Conservation (phyloP, 2,329 filamentous ascomycete genomes). For the Apiospora arundinis region DNA sequence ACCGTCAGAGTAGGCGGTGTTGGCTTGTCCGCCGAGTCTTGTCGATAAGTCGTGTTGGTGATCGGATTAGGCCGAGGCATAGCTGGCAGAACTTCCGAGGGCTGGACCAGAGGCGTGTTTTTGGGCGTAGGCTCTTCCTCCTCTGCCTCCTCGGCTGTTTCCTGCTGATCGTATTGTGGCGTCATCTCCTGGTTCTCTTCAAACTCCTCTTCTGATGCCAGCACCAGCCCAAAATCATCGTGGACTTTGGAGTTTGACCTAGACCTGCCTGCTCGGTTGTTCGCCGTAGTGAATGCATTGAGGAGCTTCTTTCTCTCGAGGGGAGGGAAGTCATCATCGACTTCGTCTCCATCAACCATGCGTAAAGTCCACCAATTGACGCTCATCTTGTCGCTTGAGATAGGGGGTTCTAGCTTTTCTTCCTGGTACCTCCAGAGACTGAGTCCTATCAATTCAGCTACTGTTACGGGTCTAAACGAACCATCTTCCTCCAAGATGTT, state of each 20-base stretch:
- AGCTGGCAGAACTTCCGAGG: constrained; percentile 37
- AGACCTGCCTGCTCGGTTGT: constrained; percentile 68
- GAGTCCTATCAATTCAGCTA: constrained; percentile 82
- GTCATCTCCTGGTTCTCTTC: constrained; percentile 72
- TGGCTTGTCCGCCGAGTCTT: constrained; percentile 63
- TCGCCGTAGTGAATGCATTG: constrained; percentile 81
- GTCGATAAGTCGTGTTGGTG: constrained; percentile 64
- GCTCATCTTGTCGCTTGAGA: constrained; percentile 71
- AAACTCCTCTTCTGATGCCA: constrained; percentile 72
- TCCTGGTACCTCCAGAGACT: constrained; percentile 80
- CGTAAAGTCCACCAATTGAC: constrained; percentile 84
- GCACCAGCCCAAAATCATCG: constrained; percentile 82
- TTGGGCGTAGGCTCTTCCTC: constrained; percentile 53
- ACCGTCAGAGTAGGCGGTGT: constrained; percentile 51
- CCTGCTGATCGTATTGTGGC: constrained; percentile 68
- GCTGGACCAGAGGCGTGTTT: constrained; percentile 55
- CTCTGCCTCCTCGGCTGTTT: constrained; percentile 44
- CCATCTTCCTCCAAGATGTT: constrained; percentile 72
- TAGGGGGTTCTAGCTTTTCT: constrained; percentile 72
- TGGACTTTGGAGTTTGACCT: constrained; percentile 77
- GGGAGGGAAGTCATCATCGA: constrained; percentile 85
- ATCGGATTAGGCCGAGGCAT: constrained; percentile 63
- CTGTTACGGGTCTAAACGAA: constrained; percentile 68
- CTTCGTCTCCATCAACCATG: constrained; percentile 85
- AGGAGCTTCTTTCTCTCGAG: constrained; percentile 76